Evolutionary conservation across 2,329 filamentous ascomycete genomes (phyloP).

Genomic region (Scedosporium aurantiacum): DNA sequence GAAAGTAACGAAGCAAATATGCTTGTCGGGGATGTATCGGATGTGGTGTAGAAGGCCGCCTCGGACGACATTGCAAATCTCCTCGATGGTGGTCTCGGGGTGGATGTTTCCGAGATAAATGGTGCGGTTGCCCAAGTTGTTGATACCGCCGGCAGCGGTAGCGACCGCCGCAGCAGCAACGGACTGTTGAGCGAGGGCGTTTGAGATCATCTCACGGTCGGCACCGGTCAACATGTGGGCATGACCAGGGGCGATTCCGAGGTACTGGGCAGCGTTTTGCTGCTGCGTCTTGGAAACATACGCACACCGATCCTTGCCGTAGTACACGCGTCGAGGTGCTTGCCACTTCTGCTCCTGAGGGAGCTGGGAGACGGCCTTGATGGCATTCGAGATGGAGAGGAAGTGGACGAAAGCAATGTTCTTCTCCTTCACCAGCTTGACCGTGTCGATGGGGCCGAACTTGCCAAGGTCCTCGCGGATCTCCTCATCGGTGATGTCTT

Average conservation of each 20-base stretch:
- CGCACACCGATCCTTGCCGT: slow-evolving; percentile 95
- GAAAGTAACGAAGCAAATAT: slow-evolving; percentile 99
- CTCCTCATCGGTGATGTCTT: slow-evolving; percentile 85
- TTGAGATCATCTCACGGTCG: slow-evolving; percentile 93
- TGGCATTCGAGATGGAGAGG: slow-evolving; percentile 91
- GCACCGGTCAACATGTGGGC: slow-evolving; percentile 93
- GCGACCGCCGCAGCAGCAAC: slow-evolving; percentile 94
- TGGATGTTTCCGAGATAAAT: slow-evolving; percentile 99
- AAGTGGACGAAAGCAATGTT: slow-evolving; percentile 97
- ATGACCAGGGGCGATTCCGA: slow-evolving; percentile 93
- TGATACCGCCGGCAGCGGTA: slow-evolving; percentile 90
- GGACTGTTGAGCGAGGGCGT: slow-evolving; percentile 90
- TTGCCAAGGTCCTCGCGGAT: slow-evolving; percentile 90
- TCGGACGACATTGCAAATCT: slow-evolving; percentile 98
- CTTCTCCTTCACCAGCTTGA: slow-evolving; percentile 97
- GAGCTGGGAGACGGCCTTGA: slow-evolving; percentile 94
- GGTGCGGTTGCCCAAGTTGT: slow-evolving; percentile 93
- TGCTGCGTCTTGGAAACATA: slow-evolving; percentile 99
- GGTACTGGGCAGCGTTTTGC: slow-evolving; percentile 95
- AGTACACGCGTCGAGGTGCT: slow-evolving; percentile 88
- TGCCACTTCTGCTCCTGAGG: slow-evolving; percentile 97
- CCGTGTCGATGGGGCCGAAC: slow-evolving; percentile 90
- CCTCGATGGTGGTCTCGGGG: slow-evolving; percentile 95
- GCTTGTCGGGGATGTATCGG: slow-evolving; percentile 98
- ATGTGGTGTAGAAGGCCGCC: slow-evolving; percentile 95